Evolutionary conservation across 768 basidiomycete genomes (phyloP), one percentile per base, ranked within the genome.

Genomic region (Lanmaoa rubissima): DNA sequence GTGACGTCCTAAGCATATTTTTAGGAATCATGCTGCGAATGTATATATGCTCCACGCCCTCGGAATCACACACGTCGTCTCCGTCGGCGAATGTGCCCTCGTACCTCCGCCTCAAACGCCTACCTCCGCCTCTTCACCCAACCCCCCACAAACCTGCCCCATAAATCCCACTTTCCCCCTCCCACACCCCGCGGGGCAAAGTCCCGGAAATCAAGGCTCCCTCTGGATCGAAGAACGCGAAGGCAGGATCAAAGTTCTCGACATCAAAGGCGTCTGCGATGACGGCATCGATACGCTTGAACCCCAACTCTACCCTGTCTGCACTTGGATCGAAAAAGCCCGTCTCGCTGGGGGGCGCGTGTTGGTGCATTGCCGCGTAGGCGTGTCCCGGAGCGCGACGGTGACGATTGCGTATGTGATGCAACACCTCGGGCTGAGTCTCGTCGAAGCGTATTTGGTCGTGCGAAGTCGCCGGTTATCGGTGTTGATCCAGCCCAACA

Each of bases 401-500:
- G 94, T 98, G 58, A 90, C 90, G 59, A 98, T 98, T 66, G 95
- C 95, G 17, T 98, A 98, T 73, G 90, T 97, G 67, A 98, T 98
- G 95, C 92, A 94, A 69, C 85, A 96, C 67, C 83, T 92, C 21
- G 76, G 79, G 24, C 76, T 95, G 45, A 87, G 90, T 38, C 84
- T 98, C 61, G 91, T 94, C 54, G 92, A 95, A 66, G 93, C 96
- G 10, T 98, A 98, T 74, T 79, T 97, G 62, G 83, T 97, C 60
- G 94, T 95, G 38, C 86, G 96, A 54, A 93, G 92, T 53, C 82
- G 95, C 42, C 79, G 96, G 36, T 78, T 98, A 51, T 95, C 85
- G 34, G 93, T 95, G 59, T 79, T 94, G 62, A 94, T 93, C 59
- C 93, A 98, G 75, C 96, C 96, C 19, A 98, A 97, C 62, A 89